Evolutionary conservation across 1,284 basidiomycete species (phyloP).

Genomic region (Austroboletus novae-zelandiae): DNA sequence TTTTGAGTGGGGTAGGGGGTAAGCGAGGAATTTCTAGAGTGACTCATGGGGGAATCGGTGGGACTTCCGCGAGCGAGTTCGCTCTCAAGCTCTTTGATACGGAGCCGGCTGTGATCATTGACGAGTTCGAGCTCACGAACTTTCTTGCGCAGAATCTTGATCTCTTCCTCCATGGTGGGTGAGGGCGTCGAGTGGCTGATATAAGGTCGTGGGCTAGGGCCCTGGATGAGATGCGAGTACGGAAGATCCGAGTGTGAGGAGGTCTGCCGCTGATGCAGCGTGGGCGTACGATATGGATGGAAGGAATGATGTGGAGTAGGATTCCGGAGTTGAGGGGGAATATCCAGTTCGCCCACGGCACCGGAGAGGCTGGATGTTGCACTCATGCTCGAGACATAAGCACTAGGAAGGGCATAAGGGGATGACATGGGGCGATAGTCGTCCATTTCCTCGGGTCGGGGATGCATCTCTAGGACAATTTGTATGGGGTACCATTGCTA

Average conservation of each 20-base stretch:
- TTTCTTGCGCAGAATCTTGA: constrained; percentile 37
- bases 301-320: constrained; percentile 33
- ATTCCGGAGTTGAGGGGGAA: constrained; percentile 38
- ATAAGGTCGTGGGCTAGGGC: constrained; percentile 26
- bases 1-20: constrained; percentile 19
- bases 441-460: constrained; percentile 20
- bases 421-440: constrained; percentile 29
- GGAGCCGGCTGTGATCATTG: constrained; percentile 44
- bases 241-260: constrained; percentile 25
- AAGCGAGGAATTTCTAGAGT: constrained; percentile 17
- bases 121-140: constrained; percentile 46
- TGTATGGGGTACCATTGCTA: constrained; percentile 31
- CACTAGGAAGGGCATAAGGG: constrained; percentile 25
- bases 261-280: constrained; percentile 30
- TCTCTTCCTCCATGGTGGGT: constrained; percentile 39
- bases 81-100: constrained; percentile 46
- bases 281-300: constrained; percentile 24
- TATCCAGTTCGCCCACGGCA: constrained; percentile 55
- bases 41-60: constrained; percentile 24
- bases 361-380: constrained; percentile 58
- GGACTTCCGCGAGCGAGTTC: constrained; percentile 38
- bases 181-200: constrained; percentile 23
- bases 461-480: constrained; percentile 27
- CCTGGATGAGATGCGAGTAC: constrained; percentile 21
- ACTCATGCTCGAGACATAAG: constrained; percentile 35